Evolutionary conservation across 1,139 yeast genomes (phyloP).

Genomic region (Taphrina confusa): DNA sequence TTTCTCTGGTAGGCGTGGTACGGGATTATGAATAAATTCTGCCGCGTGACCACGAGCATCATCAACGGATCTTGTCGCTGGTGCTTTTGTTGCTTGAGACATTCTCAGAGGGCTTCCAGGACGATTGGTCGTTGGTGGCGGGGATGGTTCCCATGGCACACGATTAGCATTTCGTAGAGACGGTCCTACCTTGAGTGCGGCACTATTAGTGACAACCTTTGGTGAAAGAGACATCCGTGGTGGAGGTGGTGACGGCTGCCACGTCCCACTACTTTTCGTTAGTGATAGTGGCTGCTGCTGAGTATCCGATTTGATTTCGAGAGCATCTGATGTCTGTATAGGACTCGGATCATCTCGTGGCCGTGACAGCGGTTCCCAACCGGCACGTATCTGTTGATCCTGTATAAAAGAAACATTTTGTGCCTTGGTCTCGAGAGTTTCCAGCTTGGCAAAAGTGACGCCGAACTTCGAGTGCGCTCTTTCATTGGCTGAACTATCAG

Average conservation of each 20-base stretch:
- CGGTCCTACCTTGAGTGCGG: not conserved
- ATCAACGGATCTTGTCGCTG: not conserved
- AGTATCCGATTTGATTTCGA: too few relatives aligned
- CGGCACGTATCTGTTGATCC: conserved; percentile 8
- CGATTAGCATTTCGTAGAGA: not conserved
- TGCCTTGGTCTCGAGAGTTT: conserved; percentile 4
- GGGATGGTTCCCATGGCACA: conserved; percentile 32
- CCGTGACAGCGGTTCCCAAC: conserved; percentile 23
- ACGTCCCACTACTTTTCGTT: conserved; percentile 23
- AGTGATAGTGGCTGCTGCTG: not conserved
- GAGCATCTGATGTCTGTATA: too few relatives aligned
- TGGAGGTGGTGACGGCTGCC: conserved; percentile 34
- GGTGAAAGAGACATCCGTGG: conserved; percentile 26
- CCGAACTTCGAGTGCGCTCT: conserved; percentile 11
- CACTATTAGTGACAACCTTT: not conserved
- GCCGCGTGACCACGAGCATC: not conserved
- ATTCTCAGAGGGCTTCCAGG: conserved; percentile 13
- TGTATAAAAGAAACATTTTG: not conserved
- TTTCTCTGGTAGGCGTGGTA: not conserved
- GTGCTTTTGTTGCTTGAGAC: not conserved
- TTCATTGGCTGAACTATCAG: not conserved
- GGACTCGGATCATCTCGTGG: too few relatives aligned
- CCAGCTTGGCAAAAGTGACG: conserved; percentile 18
- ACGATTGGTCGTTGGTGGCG: conserved; percentile 25
- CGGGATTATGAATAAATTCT: not conserved